Evolutionary conservation across 1,284 basidiomycete species (phyloP).

Genomic region (Trichosporon sp.): DNA sequence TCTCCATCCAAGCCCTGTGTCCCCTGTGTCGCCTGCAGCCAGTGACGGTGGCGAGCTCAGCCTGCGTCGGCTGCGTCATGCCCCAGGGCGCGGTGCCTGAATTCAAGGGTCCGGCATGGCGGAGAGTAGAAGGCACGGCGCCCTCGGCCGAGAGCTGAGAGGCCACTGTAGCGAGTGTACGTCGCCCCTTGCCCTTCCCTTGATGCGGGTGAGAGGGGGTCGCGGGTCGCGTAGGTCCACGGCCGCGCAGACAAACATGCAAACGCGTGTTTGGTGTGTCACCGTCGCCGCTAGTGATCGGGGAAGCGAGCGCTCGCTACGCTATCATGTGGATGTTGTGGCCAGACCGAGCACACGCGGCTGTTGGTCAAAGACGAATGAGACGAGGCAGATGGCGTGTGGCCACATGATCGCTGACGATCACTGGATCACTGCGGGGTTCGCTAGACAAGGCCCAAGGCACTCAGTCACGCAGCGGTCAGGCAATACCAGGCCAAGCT

Average conservation of each 20-base stretch:
- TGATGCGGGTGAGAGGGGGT: too few species aligned
- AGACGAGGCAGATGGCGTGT: neutral
- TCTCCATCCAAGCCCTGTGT: neutral
- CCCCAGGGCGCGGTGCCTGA: neutral
- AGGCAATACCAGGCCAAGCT: too few species aligned
- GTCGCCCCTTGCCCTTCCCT: neutral
- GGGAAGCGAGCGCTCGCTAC: constrained; percentile 2
- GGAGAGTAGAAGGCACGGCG: neutral
- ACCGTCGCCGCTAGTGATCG: neutral
- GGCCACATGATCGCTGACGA: constrained; percentile 3
- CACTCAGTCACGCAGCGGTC: neutral
- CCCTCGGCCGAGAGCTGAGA: neutral
- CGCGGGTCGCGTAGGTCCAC: neutral
- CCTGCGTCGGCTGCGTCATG: constrained; percentile 4
- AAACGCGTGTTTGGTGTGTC: constrained; percentile 1
- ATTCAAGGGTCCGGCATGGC: neutral
- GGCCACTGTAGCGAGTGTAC: neutral
- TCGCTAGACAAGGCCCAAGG: neutral
- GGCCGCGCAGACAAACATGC: neutral
- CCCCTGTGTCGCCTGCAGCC: neutral
- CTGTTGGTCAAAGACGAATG: neutral
- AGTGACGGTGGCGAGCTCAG: neutral
- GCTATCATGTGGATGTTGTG: neutral
- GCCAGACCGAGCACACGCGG: constrained; percentile 5
- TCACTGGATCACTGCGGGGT: neutral